Conservation (phyloP, 2,329 filamentous ascomycete species). For the Sclerotinia spermophila region DNA sequence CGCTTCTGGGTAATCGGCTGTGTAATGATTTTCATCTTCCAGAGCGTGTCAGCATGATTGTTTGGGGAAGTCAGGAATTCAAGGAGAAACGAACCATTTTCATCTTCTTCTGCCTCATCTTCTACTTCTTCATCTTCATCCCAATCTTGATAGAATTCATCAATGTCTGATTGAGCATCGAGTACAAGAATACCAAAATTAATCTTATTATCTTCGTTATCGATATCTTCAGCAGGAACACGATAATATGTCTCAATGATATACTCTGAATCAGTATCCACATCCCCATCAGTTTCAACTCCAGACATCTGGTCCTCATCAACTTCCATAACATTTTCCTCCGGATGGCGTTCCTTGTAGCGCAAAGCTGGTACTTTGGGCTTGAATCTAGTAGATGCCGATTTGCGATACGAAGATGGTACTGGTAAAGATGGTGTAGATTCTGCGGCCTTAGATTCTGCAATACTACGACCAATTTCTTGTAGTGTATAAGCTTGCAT, state of each 20-base stretch:
- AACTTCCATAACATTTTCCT: slow-evolving; percentile 31
- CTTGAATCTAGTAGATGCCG: slow-evolving; percentile 44
- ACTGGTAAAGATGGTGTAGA: slow-evolving; percentile 19
- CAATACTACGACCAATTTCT: slow-evolving; percentile 47
- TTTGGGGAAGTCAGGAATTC: not conserved
- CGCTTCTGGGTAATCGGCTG: slow-evolving; percentile 76
- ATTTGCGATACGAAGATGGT: slow-evolving; percentile 16
- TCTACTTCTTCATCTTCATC: slow-evolving; percentile 59
- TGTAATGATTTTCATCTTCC: slow-evolving; percentile 73
- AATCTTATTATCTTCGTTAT: slow-evolving; percentile 45
- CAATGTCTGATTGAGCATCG: slow-evolving; percentile 41
- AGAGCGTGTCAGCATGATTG: slow-evolving; percentile 19
- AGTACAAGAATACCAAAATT: slow-evolving; percentile 43
- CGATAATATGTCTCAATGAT: slow-evolving; percentile 63
- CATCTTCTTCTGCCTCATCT: slow-evolving; percentile 61
- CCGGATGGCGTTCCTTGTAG: slow-evolving; percentile 54
- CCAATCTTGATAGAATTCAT: slow-evolving; percentile 57
- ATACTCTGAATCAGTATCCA: slow-evolving; percentile 53
- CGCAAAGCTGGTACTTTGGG: slow-evolving; percentile 54
- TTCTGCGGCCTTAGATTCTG: slow-evolving; percentile 23
- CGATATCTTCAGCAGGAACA: slow-evolving; percentile 56
- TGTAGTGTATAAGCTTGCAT: slow-evolving; percentile 58
- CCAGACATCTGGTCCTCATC: slow-evolving; percentile 32
- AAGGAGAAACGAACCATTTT: slow-evolving; percentile 52
- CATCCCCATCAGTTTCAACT: slow-evolving; percentile 44